A percentile compares a stretch with the other conserved stretches of the same genome.
These are phyloP conservation scores for Colletotrichum sp. DNA, from an alignment of 2,329 filamentous ascomycete genomes.

Conservation along the genomic window DNA sequence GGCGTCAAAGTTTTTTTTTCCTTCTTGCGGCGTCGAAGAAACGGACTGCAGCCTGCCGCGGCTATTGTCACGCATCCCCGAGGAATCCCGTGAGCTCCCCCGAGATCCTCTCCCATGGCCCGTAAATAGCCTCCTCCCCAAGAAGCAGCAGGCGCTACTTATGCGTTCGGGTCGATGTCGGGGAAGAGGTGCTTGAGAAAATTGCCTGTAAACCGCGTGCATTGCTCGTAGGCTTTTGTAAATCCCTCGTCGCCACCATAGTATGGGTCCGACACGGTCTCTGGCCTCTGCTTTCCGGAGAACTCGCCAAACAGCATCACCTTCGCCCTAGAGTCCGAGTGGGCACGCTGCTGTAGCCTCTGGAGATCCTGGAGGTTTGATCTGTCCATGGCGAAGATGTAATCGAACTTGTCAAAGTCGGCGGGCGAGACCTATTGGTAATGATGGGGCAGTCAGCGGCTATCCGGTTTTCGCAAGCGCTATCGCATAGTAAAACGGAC, in stretches of 20 bases:
- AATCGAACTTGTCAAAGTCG: constrained; percentile 89
- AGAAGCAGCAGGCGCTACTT: background rate
- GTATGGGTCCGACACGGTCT: constrained; percentile 88
- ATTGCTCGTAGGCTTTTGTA: constrained; percentile 85
- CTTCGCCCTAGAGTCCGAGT: constrained; percentile 63
- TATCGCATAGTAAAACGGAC: background rate
- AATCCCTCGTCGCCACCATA: constrained; percentile 88
- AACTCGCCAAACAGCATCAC: constrained; percentile 86
- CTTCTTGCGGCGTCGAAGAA: background rate
- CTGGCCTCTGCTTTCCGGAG: constrained; percentile 68
- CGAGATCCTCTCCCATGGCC: background rate
- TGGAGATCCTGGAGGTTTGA: constrained; percentile 77
- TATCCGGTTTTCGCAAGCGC: background rate
- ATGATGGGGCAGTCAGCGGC: background rate
- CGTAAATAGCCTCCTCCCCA: background rate
- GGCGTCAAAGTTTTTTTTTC: background rate
- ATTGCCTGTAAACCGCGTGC: constrained; percentile 75
- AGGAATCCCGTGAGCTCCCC: background rate
- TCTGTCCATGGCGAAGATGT: constrained; percentile 93
- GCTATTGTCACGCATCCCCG: background rate
- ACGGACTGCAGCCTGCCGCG: background rate
- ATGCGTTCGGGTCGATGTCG: constrained; percentile 28
- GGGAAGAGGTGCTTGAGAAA: constrained; percentile 70
- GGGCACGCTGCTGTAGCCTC: constrained; percentile 62
- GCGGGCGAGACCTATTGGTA: constrained; percentile 53